Percentiles rank a stretch among this genome's conserved stretches.
These are phyloP conservation scores for Groenewaldozyma salmanticensis DNA, from an alignment of 805 yeast genomes.

Conservation along the genomic window DNA sequence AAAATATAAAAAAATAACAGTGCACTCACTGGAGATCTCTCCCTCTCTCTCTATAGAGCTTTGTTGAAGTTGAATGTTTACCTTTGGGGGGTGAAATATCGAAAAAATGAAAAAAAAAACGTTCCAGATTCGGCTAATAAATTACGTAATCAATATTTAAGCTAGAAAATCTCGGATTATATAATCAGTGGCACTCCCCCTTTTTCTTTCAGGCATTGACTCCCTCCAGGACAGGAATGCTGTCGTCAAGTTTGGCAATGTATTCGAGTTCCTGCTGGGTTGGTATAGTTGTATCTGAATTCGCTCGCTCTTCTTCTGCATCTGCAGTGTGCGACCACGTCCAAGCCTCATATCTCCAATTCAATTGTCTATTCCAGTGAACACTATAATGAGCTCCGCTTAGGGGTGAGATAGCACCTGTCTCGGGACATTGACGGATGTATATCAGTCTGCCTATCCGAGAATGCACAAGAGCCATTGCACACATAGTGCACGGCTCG, in stretches of 20 bases:
- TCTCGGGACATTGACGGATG: constrained; percentile 35
- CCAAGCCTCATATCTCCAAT: constrained; percentile 84
- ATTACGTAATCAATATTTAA: no score
- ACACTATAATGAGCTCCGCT: constrained; percentile 65
- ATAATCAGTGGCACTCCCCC: no score
- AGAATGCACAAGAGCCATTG: constrained; percentile 93
- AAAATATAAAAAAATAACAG: no score
- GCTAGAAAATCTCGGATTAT: no score
- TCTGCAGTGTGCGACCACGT: constrained; percentile 36
- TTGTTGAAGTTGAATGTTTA: no score
- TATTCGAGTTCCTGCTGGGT: not conserved
- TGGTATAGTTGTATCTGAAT: not conserved
- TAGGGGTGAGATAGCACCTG: constrained; percentile 46
- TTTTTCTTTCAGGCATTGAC: constrained; percentile 8
- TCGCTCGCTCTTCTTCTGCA: constrained; percentile 1
- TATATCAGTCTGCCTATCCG: constrained; percentile 64
- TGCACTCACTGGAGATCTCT: no score
- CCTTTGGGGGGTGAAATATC: no score
- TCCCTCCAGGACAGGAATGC: not conserved
- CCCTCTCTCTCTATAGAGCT: no score
- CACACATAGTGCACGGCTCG: constrained; percentile 95
- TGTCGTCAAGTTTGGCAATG: no score
- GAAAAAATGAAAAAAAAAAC: no score
- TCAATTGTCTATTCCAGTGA: constrained; percentile 64
- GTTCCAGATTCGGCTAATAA: no score